phyloP scores from a whole-genome alignment of 306 rosid genomes.

The Pyrus pyrifolia region DNA sequence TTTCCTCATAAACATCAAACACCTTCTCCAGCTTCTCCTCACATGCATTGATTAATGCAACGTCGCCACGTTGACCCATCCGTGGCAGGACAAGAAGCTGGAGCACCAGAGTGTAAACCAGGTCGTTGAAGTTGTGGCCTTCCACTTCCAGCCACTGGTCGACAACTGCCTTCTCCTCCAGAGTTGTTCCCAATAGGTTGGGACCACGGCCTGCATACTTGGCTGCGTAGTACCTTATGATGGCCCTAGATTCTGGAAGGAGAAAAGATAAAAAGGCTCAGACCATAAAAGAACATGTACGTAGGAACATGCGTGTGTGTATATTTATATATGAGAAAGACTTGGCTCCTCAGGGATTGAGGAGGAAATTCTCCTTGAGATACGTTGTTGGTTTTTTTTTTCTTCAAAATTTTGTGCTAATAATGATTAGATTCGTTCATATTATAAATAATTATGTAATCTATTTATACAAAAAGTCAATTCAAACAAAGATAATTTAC shows the following conservation, averaged over 20 bases:
- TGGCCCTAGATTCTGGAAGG: conserved; percentile 59
- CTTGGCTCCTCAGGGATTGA: too few relatives aligned
- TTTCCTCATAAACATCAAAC: conserved; percentile 51
- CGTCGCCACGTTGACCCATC: conserved; percentile 43
- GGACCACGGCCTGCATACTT: conserved; percentile 51
- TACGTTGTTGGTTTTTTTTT: too few relatives aligned
- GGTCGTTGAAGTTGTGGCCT: conserved; percentile 60
- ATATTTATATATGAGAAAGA: too few relatives aligned
- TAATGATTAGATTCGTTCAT: too few relatives aligned
- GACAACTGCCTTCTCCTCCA: conserved; percentile 61
- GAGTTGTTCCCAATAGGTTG: conserved; percentile 41
- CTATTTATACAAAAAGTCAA: too few relatives aligned
- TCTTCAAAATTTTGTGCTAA: too few relatives aligned
- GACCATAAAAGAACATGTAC: background rate
- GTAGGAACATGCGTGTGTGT: too few relatives aligned
- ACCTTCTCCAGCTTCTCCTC: conserved; percentile 44
- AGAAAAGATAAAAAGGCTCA: background rate
- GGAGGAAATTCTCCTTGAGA: too few relatives aligned
- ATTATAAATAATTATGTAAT: too few relatives aligned
- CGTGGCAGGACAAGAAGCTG: conserved; percentile 46
- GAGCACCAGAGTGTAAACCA: conserved; percentile 41
- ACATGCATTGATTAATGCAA: conserved; percentile 24
- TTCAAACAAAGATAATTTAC: too few relatives aligned
- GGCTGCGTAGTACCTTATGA: conserved; percentile 47
- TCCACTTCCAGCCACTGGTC: conserved; percentile 81